Evolutionary conservation across 1,284 basidiomycete genomes (phyloP), one percentile per base, ranked within the genome.

Genomic region (Tremellales sp.): DNA sequence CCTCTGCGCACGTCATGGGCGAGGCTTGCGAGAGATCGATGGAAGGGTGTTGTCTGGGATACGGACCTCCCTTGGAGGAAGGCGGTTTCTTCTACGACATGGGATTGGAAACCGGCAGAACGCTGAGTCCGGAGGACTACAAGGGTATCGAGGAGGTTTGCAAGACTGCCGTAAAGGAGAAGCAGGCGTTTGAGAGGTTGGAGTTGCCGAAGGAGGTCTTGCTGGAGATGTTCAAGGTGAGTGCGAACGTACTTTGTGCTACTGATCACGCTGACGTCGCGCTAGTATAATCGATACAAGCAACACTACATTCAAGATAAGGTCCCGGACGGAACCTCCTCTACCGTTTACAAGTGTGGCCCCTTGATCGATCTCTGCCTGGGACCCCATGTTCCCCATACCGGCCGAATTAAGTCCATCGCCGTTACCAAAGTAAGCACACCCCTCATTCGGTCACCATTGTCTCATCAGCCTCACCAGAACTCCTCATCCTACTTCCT

Each of bases 31-130:
- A 99, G 73, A 81, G 88, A 51, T 91, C 95, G 72, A 97, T 69
- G 38, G 68, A 97, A 70, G 94, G 94, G 35, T 97, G 93, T 72
- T 92, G 97, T 75, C 79, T 99, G 16, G 97, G 94, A 68, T 85
- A 97, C 60, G 95, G 95, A 13, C 95, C 95, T 18, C 95, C 95
- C 18, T 93, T 73, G 43, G 64, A 91, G 3, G 92, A 97, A 35
- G 94, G 98, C 25, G 95, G 95, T 13, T 99, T 99, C 81, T 99
- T 95, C 80, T 98, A 99, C 72, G 95, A 99, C 72, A 98, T 99
- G 95, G 63, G 60, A 31, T 54, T 75, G 37, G 69, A 63, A 35
- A 68, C 68, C 29, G 41, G 47, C 50, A 86, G 87, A 61, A 80
- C 83, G 19, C 83, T 97, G 32, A 78, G 80, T 33, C 81, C 81